Conservation (phyloP, 768 basidiomycete genomes). For the Russula lepida region DNA sequence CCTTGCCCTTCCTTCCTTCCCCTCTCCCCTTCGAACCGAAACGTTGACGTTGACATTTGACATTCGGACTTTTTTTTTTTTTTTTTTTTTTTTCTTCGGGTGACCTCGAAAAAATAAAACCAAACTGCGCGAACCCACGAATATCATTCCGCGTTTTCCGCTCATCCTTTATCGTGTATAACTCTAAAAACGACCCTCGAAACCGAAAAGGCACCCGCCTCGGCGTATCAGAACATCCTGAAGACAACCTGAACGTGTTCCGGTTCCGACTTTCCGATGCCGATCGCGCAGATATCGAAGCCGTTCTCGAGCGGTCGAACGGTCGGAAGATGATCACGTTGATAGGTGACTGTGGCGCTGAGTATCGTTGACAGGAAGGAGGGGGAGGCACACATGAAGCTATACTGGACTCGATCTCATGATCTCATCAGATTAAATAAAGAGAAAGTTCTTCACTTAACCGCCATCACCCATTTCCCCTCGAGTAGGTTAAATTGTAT, state of each 20-base stretch:
- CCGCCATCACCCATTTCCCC: not conserved
- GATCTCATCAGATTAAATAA: not conserved
- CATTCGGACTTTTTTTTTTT: not conserved
- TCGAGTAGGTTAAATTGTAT: not conserved
- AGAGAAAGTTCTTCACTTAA: not conserved
- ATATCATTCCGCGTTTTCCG: not conserved
- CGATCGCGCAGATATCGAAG: slow-evolving; percentile 57
- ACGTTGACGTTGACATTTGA: too few relatives aligned
- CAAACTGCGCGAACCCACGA: not conserved
- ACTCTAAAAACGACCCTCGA: too few relatives aligned
- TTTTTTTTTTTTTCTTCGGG: not conserved
- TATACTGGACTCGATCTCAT: not conserved
- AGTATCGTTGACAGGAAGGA: slow-evolving; percentile 47
- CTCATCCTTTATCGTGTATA: not conserved
- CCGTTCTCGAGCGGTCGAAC: slow-evolving; percentile 52
- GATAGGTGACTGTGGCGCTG: slow-evolving; percentile 79
- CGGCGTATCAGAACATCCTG: slow-evolving; percentile 64
- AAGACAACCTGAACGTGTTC: slow-evolving; percentile 60
- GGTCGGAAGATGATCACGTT: slow-evolving; percentile 52
- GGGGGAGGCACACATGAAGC: not conserved
- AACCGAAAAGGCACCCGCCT: slow-evolving; percentile 52
- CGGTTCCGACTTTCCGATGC: slow-evolving; percentile 45
- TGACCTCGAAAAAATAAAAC: not conserved
- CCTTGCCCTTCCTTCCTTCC: not conserved
- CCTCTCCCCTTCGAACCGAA: too few relatives aligned